Evolutionary conservation across 169 alveolate species (phyloP).

Genomic region (Plasmodium knowlesi): DNA sequence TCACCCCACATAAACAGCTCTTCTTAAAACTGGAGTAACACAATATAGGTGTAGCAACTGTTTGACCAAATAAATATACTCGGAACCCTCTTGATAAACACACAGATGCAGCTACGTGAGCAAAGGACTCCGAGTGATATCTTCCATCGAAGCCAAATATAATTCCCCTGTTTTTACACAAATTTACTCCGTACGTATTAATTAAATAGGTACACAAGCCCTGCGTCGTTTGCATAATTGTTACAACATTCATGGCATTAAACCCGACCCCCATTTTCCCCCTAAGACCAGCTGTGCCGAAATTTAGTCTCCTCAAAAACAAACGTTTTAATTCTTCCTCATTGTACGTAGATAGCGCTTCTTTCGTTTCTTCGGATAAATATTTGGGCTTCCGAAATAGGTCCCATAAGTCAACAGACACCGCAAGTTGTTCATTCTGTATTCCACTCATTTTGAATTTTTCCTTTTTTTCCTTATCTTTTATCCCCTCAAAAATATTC

Average conservation of each 20-base stretch:
- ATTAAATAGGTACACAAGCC: slow-evolving; percentile 85
- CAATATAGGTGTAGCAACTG: slow-evolving; percentile 86
- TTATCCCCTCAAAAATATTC: neutral
- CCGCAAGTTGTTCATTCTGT: slow-evolving; percentile 2
- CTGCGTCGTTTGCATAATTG: slow-evolving; percentile 88
- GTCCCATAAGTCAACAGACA: slow-evolving; percentile 30
- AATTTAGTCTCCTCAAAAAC: slow-evolving; percentile 65
- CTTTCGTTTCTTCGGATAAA: slow-evolving; percentile 44
- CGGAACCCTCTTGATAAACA: slow-evolving; percentile 83
- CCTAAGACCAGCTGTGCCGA: slow-evolving; percentile 89
- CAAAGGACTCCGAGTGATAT: slow-evolving; percentile 86
- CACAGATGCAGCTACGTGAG: slow-evolving; percentile 89
- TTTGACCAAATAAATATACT: slow-evolving; percentile 80
- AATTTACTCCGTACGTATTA: slow-evolving; percentile 79
- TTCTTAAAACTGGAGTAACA: slow-evolving; percentile 82
- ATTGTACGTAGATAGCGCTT: slow-evolving; percentile 18
- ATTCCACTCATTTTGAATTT: neutral
- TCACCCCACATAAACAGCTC: slow-evolving; percentile 84
- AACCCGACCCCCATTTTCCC: slow-evolving; percentile 88
- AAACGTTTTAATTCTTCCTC: slow-evolving; percentile 35
- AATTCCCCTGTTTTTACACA: slow-evolving; percentile 82
- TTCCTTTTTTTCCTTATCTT: neutral
- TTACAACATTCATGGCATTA: slow-evolving; percentile 86
- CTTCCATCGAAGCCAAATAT: slow-evolving; percentile 89
- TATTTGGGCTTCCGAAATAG: slow-evolving; percentile 45